phyloP scores from a whole-genome alignment of 2,329 filamentous ascomycete genomes.

The Fusarium sp. region DNA sequence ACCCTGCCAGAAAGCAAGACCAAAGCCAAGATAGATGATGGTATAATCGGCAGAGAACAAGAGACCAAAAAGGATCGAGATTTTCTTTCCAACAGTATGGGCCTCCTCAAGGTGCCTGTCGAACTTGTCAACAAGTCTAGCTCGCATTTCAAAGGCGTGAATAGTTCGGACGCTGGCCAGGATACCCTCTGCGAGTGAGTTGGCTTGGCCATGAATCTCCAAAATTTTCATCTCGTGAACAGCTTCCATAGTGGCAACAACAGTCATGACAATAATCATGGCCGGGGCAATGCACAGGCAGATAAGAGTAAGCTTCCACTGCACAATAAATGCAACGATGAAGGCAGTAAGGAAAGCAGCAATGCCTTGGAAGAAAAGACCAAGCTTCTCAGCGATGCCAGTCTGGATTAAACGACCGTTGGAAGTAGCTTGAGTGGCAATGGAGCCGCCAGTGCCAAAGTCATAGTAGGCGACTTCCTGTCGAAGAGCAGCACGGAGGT shows the following conservation, averaged over 20 bases:
- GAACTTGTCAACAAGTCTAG: constrained; percentile 55
- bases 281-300: constrained; percentile 51
- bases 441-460: constrained; percentile 55
- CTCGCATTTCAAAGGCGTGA: constrained; percentile 58
- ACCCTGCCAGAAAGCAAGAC: constrained; percentile 60
- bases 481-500: constrained; percentile 62
- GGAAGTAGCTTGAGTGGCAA: constrained; percentile 53
- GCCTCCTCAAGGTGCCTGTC: constrained; percentile 54
- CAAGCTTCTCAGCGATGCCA: constrained; percentile 57
- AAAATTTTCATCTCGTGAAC: constrained; percentile 51
- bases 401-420: constrained; percentile 58
- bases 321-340: constrained; percentile 54
- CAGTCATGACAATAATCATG: constrained; percentile 49
- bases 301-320: constrained; percentile 61
- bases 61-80: constrained; percentile 53
- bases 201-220: constrained; percentile 51
- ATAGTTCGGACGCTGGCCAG: constrained; percentile 55
- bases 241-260: constrained; percentile 50
- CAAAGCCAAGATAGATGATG: constrained; percentile 57
- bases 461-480: constrained; percentile 66
- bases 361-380: constrained; percentile 54
- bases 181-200: constrained; percentile 53
- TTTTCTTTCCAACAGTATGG: constrained; percentile 53
- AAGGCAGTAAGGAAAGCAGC: constrained; percentile 55
- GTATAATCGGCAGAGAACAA: constrained; percentile 56